Percentiles rank a stretch among this genome's conserved stretches.
Conservation (phyloP, 2,329 filamentous ascomycete species). For the Thelonectria discophora region DNA sequence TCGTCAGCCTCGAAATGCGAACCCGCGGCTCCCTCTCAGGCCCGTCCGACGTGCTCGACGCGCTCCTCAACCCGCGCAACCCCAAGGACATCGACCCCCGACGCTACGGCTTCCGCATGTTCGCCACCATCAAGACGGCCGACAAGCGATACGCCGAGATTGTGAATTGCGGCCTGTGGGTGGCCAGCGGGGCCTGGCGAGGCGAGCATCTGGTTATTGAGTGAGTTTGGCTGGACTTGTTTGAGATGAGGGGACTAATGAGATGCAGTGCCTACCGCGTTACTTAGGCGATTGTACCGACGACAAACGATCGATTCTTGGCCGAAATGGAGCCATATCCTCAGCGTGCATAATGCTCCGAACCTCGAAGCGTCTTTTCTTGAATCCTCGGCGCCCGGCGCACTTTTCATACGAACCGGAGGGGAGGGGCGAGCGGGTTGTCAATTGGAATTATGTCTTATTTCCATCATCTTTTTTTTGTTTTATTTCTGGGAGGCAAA, state of each 20-base stretch:
- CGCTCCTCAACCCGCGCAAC: constrained; percentile 49
- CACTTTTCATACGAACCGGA: constrained; percentile 18
- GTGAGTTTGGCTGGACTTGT: constrained; percentile 42
- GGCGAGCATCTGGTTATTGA: constrained; percentile 57
- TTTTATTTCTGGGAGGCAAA: constrained; percentile 2
- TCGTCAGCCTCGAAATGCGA: constrained; percentile 53
- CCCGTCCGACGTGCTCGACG: constrained; percentile 54
- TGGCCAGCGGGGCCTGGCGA: constrained; percentile 59
- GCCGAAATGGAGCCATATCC: too few species aligned
- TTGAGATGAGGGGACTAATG: constrained; percentile 11
- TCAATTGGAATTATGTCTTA: constrained; percentile 15
- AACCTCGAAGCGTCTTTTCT: not conserved
- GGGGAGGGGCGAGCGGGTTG: constrained; percentile 14
- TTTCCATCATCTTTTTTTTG: too few species aligned
- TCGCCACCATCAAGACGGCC: constrained; percentile 59
- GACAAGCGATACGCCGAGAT: constrained; percentile 59
- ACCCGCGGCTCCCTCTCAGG: constrained; percentile 59
- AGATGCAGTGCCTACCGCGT: constrained; percentile 46
- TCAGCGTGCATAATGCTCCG: constrained; percentile 37
- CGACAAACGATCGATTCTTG: not conserved
- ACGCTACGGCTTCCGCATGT: constrained; percentile 59
- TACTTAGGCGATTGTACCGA: constrained; percentile 37
- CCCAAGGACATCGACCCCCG: constrained; percentile 53
- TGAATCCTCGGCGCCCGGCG: constrained; percentile 38
- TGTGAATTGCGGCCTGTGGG: constrained; percentile 60